These are phyloP conservation scores for Rhodotorula sp. DNA, from an alignment of 1,284 basidiomycete species.

Conservation along the genomic window DNA sequence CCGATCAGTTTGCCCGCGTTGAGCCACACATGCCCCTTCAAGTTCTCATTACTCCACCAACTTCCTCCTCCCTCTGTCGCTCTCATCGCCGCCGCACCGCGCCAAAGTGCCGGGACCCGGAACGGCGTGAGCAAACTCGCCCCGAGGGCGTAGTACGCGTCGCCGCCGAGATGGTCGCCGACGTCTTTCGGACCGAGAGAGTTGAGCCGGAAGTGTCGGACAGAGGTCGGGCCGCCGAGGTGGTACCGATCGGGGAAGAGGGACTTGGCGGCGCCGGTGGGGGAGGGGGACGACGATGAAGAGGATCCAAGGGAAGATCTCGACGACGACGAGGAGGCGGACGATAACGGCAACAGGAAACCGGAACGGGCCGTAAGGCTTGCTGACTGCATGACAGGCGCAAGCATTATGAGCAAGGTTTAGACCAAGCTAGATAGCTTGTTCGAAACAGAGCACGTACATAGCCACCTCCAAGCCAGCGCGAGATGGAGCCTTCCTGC, in stretches of 20 bases:
- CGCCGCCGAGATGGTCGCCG: conserved; percentile 79
- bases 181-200: conserved; percentile 79
- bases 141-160: conserved; percentile 81
- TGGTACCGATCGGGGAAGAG: conserved; percentile 84
- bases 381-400: background rate
- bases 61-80: conserved; percentile 74
- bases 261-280: conserved; percentile 50
- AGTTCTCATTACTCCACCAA: conserved; percentile 27
- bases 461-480: conserved; percentile 52
- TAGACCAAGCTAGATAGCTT: too few species aligned
- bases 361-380: conserved; percentile 55
- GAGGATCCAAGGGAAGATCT: too few species aligned
- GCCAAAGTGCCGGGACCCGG: conserved; percentile 51
- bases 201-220: conserved; percentile 81
- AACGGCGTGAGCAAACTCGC: conserved; percentile 75
- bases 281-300: background rate
- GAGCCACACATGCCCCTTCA: conserved; percentile 79
- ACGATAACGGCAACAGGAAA: conserved; percentile 55
- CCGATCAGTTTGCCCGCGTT: conserved; percentile 81
- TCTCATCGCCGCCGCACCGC: conserved; percentile 46
- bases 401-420: too few species aligned
- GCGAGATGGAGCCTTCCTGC: conserved; percentile 64
- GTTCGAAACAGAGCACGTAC: background rate
- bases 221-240: conserved; percentile 85
- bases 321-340: background rate